A percentile compares a stretch with the other conserved stretches of the same genome.
Conservation (phyloP, 2,329 filamentous ascomycete species). For the Ceratocystis ficicola region DNA sequence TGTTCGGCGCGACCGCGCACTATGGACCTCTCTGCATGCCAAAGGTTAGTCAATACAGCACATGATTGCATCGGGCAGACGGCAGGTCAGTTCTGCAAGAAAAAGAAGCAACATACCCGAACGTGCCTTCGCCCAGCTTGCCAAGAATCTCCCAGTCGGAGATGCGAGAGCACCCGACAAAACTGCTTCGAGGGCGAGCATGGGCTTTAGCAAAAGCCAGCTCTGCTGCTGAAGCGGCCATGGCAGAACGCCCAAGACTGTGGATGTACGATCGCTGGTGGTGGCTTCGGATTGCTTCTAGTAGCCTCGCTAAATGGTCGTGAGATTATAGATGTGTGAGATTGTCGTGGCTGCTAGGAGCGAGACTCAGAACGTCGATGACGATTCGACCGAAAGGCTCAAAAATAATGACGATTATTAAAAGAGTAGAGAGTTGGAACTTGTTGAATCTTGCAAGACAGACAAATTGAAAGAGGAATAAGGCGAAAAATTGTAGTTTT, state of each 20-base stretch:
- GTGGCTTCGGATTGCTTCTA: not conserved
- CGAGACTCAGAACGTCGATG: not conserved
- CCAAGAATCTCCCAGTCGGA: conserved; percentile 65
- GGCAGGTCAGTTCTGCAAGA: conserved; percentile 7
- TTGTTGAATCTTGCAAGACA: too few species aligned
- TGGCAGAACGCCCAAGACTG: not conserved
- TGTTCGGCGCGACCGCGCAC: conserved; percentile 64
- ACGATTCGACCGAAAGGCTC: not conserved
- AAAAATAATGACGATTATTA: not conserved
- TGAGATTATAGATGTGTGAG: not conserved
- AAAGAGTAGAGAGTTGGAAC: not conserved
- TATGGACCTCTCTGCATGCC: conserved; percentile 59
- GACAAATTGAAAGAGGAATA: not conserved
- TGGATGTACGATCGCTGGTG: not conserved
- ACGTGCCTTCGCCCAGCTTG: conserved; percentile 89
- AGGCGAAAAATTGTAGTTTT: not conserved
- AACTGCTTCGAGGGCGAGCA: conserved; percentile 47
- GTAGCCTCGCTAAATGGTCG: not conserved
- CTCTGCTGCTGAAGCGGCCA: conserved; percentile 15
- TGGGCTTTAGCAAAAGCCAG: conserved; percentile 46
- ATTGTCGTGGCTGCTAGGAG: too few species aligned
- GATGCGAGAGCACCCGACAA: conserved; percentile 75
- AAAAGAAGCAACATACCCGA: conserved; percentile 47
- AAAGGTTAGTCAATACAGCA: conserved; percentile 15
- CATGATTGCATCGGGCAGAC: not conserved